Conservation (phyloP, 129 eudicot genomes). For the Helianthus tuberosus region DNA sequence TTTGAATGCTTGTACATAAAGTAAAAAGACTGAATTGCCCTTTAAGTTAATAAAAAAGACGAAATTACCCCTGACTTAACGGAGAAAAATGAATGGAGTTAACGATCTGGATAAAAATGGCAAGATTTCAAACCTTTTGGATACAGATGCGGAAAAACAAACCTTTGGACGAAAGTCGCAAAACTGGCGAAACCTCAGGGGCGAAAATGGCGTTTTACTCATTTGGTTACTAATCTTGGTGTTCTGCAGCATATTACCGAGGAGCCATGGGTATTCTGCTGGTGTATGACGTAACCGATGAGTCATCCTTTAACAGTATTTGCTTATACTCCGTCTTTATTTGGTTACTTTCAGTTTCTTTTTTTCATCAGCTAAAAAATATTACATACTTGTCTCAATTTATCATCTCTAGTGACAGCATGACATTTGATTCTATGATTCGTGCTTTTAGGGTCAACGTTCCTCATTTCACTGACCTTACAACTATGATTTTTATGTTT, state of each 20-base stretch:
- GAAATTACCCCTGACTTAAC: no score
- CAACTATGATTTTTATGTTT: conserved; percentile 23
- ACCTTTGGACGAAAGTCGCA: no score
- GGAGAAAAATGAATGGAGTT: no score
- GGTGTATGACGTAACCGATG: conserved; percentile 94
- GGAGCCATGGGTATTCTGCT: conserved; percentile 97
- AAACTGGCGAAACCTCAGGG: no score
- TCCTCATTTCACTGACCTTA: conserved; percentile 13
- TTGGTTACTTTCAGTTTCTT: not conserved
- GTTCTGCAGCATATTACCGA: conserved; percentile 85
- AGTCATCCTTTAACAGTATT: conserved; percentile 86
- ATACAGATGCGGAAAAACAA: no score
- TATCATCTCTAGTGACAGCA: conserved; percentile 3
- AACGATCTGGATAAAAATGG: no score
- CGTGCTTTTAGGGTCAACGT: not conserved
- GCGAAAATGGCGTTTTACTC: not conserved
- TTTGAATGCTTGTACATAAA: no score
- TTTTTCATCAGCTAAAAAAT: not conserved
- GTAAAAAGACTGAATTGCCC: no score
- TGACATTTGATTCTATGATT: conserved; percentile 1
- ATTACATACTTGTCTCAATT: not conserved
- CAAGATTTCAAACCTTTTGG: no score
- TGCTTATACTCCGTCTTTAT: conserved; percentile 21
- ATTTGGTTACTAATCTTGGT: conserved; percentile 9
- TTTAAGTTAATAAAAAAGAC: no score